Evolutionary conservation across 176 grass and related monocot species (phyloP), one percentile per base, ranked within the genome.

Genomic region (Hyparrhenia diplandra): DNA sequence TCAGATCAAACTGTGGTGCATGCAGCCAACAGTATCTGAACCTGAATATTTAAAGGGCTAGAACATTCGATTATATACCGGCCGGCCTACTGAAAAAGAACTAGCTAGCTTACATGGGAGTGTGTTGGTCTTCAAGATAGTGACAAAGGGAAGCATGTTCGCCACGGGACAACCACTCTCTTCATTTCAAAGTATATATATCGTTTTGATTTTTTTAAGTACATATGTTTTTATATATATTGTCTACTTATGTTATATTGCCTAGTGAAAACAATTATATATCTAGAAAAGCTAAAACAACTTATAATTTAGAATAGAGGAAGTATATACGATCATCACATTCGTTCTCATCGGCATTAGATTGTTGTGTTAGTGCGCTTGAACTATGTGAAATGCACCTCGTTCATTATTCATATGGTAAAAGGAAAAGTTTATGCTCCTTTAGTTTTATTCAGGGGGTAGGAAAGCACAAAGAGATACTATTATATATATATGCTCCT

Each of bases 61-160:
- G 78, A 89, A 86, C 88, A 89, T 89, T 89, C 83, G 8, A 85
- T 85, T 67, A 77, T 39, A 72, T 57, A 69, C 47, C 69, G 49
- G 29, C 62, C 61, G 78, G 55, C 81, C 81, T 74, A 51, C 16
- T 79, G 68, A 74, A 61, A 69, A 68, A 61, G 4, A 55, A 31
- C 10, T 62, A 73, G 49, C 21, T 64, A 61, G 41, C 13, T 58
- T 71, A 40, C 79, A 27, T 42, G 57, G 4, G 16, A 61, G 6
- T 24, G 3, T 77, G 67, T 78, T 60, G 78, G 57, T 49, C 83
- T 64, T 84, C 12, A 64, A 71, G 42, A 7, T 34, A 30, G 55
- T 64, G 45, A 81, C 61, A 57, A 24, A 4, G 18, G 28, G 41
- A 71, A 43, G 28, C 14, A 80, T 41, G 76, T 63, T 43, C 60